These are phyloP conservation scores for Aureobasidium leucospermi DNA, from an alignment of 2,329 filamentous ascomycete genomes.

Conservation along the genomic window DNA sequence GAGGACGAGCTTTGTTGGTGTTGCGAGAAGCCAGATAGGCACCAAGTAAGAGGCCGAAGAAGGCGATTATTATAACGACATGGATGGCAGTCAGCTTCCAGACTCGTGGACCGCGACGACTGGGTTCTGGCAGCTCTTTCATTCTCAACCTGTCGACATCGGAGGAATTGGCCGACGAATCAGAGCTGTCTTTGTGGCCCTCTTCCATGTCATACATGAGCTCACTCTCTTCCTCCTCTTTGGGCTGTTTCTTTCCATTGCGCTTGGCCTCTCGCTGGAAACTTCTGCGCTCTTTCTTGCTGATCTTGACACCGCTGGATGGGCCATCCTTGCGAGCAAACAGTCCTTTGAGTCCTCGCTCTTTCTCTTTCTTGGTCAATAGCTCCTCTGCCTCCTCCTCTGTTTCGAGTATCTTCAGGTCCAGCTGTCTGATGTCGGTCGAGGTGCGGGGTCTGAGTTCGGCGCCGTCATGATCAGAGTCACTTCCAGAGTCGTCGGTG, in stretches of 20 bases:
- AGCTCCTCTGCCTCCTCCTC: conserved; percentile 41
- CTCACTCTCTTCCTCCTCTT: conserved; percentile 56
- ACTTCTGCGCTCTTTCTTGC: conserved; percentile 27
- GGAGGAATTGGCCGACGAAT: conserved; percentile 31
- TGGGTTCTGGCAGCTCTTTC: conserved; percentile 42
- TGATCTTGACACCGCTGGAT: conserved; percentile 14
- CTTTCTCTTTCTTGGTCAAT: conserved; percentile 26
- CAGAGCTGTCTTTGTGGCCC: conserved; percentile 60
- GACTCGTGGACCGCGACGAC: conserved; percentile 29
- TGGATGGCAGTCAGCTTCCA: conserved; percentile 36
- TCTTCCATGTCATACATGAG: conserved; percentile 91
- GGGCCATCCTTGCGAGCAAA: conserved; percentile 23
- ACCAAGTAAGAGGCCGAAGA: conserved; percentile 48
- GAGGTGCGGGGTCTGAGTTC: conserved; percentile 28
- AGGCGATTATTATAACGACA: conserved; percentile 43
- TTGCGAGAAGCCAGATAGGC: conserved; percentile 49
- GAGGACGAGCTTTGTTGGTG: conserved; percentile 8
- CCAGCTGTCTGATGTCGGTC: conserved; percentile 28
- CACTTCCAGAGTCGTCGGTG: conserved; percentile 10
- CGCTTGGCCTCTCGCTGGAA: conserved; percentile 21
- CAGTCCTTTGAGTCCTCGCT: conserved; percentile 17
- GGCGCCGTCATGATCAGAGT: conserved; percentile 18
- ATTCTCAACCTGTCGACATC: conserved; percentile 45
- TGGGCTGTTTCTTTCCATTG: conserved; percentile 32
- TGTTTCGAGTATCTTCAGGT: conserved; percentile 35